A percentile compares a stretch with the other conserved stretches of the same genome.
Conservation (phyloP, 2,329 filamentous ascomycete species). For the Xylariaceae sp. region DNA sequence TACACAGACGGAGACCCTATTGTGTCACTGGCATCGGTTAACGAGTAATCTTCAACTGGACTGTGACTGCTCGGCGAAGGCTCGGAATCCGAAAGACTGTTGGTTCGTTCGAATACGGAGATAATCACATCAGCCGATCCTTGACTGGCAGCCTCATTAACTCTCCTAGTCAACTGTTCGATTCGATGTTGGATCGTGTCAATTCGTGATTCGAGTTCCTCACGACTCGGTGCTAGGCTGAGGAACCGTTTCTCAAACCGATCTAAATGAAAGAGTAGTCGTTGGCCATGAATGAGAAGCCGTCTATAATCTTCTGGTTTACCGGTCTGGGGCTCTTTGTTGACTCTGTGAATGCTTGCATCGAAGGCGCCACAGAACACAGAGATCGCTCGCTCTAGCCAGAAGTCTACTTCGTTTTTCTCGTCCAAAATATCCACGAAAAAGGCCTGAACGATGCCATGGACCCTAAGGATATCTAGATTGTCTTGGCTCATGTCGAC, state of each 20-base stretch:
- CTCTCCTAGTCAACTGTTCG: constrained; percentile 50
- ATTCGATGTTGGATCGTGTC: constrained; percentile 50
- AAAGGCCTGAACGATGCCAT: constrained; percentile 60
- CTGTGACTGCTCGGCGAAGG: constrained; percentile 48
- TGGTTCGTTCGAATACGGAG: constrained; percentile 60
- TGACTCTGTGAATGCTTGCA: constrained; percentile 52
- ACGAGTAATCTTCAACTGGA: constrained; percentile 36
- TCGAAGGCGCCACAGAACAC: constrained; percentile 59
- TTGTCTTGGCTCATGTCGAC: constrained; percentile 52
- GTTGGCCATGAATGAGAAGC: constrained; percentile 58
- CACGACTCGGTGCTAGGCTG: constrained; percentile 40
- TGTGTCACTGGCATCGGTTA: constrained; percentile 38
- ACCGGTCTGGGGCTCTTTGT: constrained; percentile 49
- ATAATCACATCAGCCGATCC: constrained; percentile 43
- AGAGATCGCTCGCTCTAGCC: constrained; percentile 55
- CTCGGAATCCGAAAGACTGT: constrained; percentile 55
- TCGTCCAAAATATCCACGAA: constrained; percentile 55
- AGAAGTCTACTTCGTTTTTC: constrained; percentile 51
- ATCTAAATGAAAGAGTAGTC: constrained; percentile 52
- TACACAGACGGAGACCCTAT: constrained; percentile 43
- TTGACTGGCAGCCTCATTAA: constrained; percentile 48
- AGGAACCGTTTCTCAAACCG: constrained; percentile 45
- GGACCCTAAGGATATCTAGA: constrained; percentile 58
- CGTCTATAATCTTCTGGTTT: constrained; percentile 60
- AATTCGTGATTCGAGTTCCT: constrained; percentile 47